Base-by-base conservation (phyloP, 768 basidiomycete genomes). In the Lactifluus subvellereus region DNA sequence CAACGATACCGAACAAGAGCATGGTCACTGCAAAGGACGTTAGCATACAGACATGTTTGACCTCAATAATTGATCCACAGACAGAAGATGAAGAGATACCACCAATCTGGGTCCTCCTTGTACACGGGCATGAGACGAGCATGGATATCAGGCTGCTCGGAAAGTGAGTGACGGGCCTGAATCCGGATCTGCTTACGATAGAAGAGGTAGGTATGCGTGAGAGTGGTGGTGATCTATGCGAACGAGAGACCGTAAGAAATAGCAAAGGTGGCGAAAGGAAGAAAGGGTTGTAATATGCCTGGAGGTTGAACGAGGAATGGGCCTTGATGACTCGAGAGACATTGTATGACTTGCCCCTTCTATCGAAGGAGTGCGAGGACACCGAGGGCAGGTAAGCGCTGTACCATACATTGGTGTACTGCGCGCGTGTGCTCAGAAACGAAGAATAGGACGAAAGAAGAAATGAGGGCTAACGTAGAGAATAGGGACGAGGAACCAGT, bases 121-220 rank as follows among this genome's bases (percentile, higher is more conserved):
- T n/a, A 43, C 16, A 43, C 42, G 42, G 42, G 18, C 42, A 43
- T 43, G 42, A 43, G 18, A 43, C 18, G 42, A 6, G 79, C 88
- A 68, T 94, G 91, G 65, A 93, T 83, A 74, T 94, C 91, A 1
- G 88, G 86, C 69, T 92, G 89, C 67, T 92, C 91, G 51, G 80
- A 74, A 74, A 91, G 81, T 16, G 89, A 80, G 56, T 85, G 82
- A 55, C 85, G 84, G 33, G 85, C 75, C 72, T 91, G 89, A 0
- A 73, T 75, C 84, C 82, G 86, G 57, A 92, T 88, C 70, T 90
- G 88, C 70, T 89, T 87, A 66, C 88, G 83, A 80, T 84, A 89
- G 74, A 81, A 90, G 48, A 91, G 77, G 72, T 78, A 73, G 1
- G 88, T 82, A 67, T 94, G 92, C 37, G 79, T 83, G 65, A 90